phyloP scores from a whole-genome alignment of 2,329 filamentous ascomycete genomes.

The Cordyceps militaris region DNA sequence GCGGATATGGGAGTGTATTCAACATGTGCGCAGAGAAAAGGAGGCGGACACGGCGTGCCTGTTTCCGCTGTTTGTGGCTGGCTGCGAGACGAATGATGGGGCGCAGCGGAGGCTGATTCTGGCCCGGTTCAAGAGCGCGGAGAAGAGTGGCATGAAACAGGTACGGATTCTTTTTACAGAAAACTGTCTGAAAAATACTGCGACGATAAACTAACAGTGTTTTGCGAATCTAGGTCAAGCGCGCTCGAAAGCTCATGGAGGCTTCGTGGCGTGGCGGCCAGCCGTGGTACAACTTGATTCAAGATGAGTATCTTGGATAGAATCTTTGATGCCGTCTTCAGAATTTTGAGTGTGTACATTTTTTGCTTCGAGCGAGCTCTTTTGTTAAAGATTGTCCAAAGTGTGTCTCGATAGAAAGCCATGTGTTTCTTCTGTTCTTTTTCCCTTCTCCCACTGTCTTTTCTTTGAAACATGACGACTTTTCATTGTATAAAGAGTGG shows the following conservation, averaged over 20 bases:
- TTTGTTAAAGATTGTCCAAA: background rate
- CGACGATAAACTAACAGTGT: background rate
- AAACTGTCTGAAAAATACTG: background rate
- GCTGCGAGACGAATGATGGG: slow-evolving; percentile 59
- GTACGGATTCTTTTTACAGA: slow-evolving; percentile 34
- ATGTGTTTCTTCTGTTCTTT: background rate
- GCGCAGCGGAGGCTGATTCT: slow-evolving; percentile 54
- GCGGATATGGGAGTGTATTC: slow-evolving; percentile 56
- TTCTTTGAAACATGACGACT: background rate
- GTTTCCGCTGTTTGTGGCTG: slow-evolving; percentile 78
- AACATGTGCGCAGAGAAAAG: slow-evolving; percentile 55
- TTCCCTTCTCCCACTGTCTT: background rate
- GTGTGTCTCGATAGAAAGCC: slow-evolving; percentile 9
- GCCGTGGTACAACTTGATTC: slow-evolving; percentile 61
- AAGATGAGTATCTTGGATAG: slow-evolving; percentile 61
- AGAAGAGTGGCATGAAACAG: slow-evolving; percentile 71
- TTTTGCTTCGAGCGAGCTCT: background rate
- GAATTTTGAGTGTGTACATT: slow-evolving; percentile 2
- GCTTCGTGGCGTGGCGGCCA: slow-evolving; percentile 60
- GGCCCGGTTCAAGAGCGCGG: slow-evolving; percentile 58
- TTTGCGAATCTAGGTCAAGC: slow-evolving; percentile 42
- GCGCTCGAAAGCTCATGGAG: slow-evolving; percentile 59
- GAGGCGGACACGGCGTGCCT: slow-evolving; percentile 68
- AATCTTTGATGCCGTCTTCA: background rate
- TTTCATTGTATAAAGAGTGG: background rate